Evolutionary conservation across 257 asterid species (phyloP).

Genomic region (Haberlea rhodopensis): DNA sequence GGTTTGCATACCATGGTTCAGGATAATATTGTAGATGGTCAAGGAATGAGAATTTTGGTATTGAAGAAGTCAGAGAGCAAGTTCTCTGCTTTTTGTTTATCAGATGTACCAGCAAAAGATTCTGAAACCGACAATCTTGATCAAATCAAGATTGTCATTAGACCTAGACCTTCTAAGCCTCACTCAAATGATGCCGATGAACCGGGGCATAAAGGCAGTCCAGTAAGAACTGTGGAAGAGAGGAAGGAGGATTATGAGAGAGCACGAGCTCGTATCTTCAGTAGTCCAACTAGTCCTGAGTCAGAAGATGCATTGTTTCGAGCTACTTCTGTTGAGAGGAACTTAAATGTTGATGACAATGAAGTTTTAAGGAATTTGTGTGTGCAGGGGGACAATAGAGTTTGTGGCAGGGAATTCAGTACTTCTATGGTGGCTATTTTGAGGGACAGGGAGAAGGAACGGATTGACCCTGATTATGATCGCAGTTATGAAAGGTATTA

Average conservation of each 20-base stretch:
- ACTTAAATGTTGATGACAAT: slow-evolving; percentile 40
- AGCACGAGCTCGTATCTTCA: slow-evolving; percentile 91
- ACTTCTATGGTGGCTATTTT: slow-evolving; percentile 79
- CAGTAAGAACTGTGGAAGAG: slow-evolving; percentile 76
- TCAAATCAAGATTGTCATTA: slow-evolving; percentile 64
- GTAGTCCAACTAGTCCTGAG: slow-evolving; percentile 46
- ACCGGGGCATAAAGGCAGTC: slow-evolving; percentile 45
- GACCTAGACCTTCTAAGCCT: slow-evolving; percentile 60
- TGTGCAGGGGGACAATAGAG: slow-evolving; percentile 45
- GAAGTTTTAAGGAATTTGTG: slow-evolving; percentile 48
- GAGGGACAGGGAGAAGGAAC: slow-evolving; percentile 94
- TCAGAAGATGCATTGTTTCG: slow-evolving; percentile 38
- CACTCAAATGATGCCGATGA: slow-evolving; percentile 37
- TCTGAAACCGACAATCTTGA: slow-evolving; percentile 56
- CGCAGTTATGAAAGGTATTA: slow-evolving; percentile 87
- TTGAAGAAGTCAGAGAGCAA: slow-evolving; percentile 65
- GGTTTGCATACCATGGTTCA: slow-evolving; percentile 77
- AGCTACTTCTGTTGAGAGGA: slow-evolving; percentile 45
- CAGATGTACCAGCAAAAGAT: slow-evolving; percentile 73
- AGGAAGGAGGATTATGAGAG: slow-evolving; percentile 89
- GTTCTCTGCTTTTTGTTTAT: slow-evolving; percentile 62
- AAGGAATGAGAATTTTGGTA: slow-evolving; percentile 65
- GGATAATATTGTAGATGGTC: slow-evolving; percentile 66
- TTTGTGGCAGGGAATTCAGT: slow-evolving; percentile 45
- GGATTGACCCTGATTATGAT: slow-evolving; percentile 93